Percentiles rank a stretch among this genome's conserved stretches.
Conservation (phyloP, 78 protist genomes). For the Tieghemostelium lacteum region DNA sequence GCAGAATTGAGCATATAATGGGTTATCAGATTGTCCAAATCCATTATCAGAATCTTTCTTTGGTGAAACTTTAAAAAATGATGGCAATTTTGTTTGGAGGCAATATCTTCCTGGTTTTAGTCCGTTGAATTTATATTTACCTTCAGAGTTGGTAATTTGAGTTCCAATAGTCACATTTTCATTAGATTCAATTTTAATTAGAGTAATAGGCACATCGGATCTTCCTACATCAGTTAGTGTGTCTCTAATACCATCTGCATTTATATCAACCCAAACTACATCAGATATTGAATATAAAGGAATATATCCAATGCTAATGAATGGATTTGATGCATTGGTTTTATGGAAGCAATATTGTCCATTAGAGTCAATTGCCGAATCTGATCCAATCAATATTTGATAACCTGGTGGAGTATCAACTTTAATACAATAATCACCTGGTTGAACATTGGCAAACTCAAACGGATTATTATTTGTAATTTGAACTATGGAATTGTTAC, state of each 20-base stretch:
- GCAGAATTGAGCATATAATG: background rate
- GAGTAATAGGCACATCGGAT: slow-evolving; percentile 1
- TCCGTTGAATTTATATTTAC: background rate
- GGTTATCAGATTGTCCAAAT: background rate
- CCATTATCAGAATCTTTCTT: background rate
- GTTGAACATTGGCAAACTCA: background rate
- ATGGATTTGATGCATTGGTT: background rate
- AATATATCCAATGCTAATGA: background rate
- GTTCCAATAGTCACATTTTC: no score
- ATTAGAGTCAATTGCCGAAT: slow-evolving; percentile 17
- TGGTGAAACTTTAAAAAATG: background rate
- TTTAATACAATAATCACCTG: slow-evolving; percentile 17
- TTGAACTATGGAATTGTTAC: background rate
- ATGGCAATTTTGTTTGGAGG: background rate
- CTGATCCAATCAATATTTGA: slow-evolving; percentile 5
- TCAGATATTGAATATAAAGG: slow-evolving; percentile 18
- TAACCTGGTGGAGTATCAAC: slow-evolving; percentile 44
- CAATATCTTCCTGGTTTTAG: slow-evolving; percentile 25
- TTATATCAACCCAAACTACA: slow-evolving; percentile 19
- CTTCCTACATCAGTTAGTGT: background rate
- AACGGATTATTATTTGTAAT: background rate
- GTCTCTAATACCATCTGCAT: background rate
- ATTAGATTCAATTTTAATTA: background rate
- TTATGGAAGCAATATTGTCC: no score
- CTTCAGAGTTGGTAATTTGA: no score